Evolutionary conservation across 805 yeast species (phyloP).

Genomic region (Wickerhamomyces chaumierensis): DNA sequence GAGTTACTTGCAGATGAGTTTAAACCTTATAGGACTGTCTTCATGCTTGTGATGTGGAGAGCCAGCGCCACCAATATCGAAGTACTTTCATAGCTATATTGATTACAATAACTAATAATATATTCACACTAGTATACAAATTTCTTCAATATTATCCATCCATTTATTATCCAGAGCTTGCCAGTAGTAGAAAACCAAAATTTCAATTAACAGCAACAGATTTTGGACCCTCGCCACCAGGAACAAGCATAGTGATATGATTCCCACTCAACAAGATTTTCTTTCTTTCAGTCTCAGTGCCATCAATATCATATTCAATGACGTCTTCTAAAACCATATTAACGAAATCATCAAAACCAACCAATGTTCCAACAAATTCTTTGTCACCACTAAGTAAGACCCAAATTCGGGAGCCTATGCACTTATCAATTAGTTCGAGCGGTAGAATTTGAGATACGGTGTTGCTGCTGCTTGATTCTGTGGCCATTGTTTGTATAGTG

Average conservation of each 20-base stretch:
- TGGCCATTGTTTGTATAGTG: constrained; percentile 1
- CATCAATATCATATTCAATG: constrained; percentile 39
- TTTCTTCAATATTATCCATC: too few relatives aligned
- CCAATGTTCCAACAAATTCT: constrained; percentile 81
- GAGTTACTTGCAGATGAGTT: constrained; percentile 45
- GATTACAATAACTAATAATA: neutral
- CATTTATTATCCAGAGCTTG: too few relatives aligned
- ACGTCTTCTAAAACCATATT: constrained; percentile 83
- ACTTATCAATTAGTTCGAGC: constrained; percentile 77
- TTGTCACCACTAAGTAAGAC: constrained; percentile 50
- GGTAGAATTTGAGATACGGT: constrained; percentile 35
- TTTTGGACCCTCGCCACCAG: constrained; percentile 33
- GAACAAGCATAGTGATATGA: constrained; percentile 58
- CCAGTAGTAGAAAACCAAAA: too few relatives aligned
- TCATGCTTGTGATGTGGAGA: constrained; percentile 71
- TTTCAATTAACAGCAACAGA: constrained; percentile 1
- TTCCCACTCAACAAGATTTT: constrained; percentile 64
- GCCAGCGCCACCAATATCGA: constrained; percentile 35
- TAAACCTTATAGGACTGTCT: constrained; percentile 53
- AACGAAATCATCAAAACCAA: constrained; percentile 93
- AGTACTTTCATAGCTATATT: constrained; percentile 1
- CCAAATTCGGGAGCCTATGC: constrained; percentile 71
- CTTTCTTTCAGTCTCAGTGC: constrained; percentile 34
- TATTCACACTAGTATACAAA: neutral
- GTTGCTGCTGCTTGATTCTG: neutral